Base-by-base conservation (phyloP, 441 rosid genomes). In the Populus hybrid region DNA sequence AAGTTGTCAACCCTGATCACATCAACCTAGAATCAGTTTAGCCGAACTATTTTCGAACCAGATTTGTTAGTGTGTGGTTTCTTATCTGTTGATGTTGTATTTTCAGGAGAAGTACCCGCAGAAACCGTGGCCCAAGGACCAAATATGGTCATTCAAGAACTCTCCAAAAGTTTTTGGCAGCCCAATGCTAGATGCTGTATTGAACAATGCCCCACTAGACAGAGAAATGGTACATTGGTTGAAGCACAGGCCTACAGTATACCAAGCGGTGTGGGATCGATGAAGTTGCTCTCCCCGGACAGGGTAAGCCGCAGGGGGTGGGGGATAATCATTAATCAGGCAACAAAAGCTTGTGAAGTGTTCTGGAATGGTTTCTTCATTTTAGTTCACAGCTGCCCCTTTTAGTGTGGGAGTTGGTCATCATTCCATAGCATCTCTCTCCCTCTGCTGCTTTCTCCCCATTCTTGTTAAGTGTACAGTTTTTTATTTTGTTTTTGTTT, bases 51-150 rank as follows among this genome's bases (percentile, higher is more conserved):
- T 33, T 33, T 33, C 36, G 36, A 33, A 33, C 7, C 36, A 33
- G 6, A 6, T 53, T 1, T 53, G 21, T 66, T 9, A 11, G 9
- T 5, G 18, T 74, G 8, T 31, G 26, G 74, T 78, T 35, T 7
- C 63, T 45, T 33, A 50, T 50, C 16, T 24, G 73, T 24, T 16
- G 4, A 9, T 29, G 23, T 35, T 68, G n/a, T 76, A 18, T 79
- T 59, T 79, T 26, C 87, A 97, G 99, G 95, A 88, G 78, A 97
- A 92, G 82, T 97, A 88, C 71, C 88, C 95, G 1, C 99, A 97
- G 82, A 92, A 84, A 85, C 88, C 95, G 1, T 97, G 99, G 99
- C 97, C 99, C 4, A 91, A 89, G 88, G 98, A 97, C 78, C 91
- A 88, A 77, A 94, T 94, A 83, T 97, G 99, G 99, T 83, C 90